Evolutionary conservation across 495 filamentous ascomycete species (phyloP).

Genomic region (Penicillium antarcticum): DNA sequence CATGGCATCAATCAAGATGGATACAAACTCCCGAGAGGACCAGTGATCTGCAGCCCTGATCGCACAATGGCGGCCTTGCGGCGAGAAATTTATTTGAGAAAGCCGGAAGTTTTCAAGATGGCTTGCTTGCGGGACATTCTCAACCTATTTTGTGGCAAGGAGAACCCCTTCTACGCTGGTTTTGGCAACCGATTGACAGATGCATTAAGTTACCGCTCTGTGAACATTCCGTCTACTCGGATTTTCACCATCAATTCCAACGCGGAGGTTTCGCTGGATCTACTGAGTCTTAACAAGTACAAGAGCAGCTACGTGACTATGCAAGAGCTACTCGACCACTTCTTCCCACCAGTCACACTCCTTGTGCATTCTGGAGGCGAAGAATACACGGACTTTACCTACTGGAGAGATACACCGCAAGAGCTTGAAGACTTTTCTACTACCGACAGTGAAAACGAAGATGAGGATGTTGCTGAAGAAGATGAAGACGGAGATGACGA

Average conservation of each 20-base stretch:
- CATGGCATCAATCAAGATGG: slow-evolving; percentile 86
- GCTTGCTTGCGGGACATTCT: slow-evolving; percentile 91
- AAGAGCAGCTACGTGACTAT: slow-evolving; percentile 97
- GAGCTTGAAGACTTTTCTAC: slow-evolving; percentile 77
- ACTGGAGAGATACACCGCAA: slow-evolving; percentile 74
- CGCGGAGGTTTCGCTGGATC: slow-evolving; percentile 89
- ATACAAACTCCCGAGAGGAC: slow-evolving; percentile 81
- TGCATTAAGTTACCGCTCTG: slow-evolving; percentile 90
- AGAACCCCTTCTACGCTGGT: slow-evolving; percentile 89
- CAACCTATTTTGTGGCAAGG: slow-evolving; percentile 74
- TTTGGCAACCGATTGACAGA: slow-evolving; percentile 98
- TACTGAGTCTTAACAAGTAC: slow-evolving; percentile 88
- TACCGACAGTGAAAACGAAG: slow-evolving; percentile 62
- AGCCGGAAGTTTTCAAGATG: slow-evolving; percentile 99
- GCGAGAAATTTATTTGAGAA: slow-evolving; percentile 91
- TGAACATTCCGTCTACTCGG: slow-evolving; percentile 87
- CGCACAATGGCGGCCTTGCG: slow-evolving; percentile 93
- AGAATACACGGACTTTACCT: slow-evolving; percentile 85
- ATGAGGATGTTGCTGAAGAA: slow-evolving; percentile 39
- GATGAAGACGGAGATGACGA: slow-evolving; percentile 40
- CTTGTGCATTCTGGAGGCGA: slow-evolving; percentile 76
- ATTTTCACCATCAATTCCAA: slow-evolving; percentile 99
- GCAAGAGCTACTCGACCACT: slow-evolving; percentile 93
- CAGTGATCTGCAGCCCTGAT: slow-evolving; percentile 92
- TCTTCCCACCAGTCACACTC: slow-evolving; percentile 81